Evolutionary conservation across 139 green algal species (phyloP).

Genomic region (Auxenochlorella pyrenoidosa): DNA sequence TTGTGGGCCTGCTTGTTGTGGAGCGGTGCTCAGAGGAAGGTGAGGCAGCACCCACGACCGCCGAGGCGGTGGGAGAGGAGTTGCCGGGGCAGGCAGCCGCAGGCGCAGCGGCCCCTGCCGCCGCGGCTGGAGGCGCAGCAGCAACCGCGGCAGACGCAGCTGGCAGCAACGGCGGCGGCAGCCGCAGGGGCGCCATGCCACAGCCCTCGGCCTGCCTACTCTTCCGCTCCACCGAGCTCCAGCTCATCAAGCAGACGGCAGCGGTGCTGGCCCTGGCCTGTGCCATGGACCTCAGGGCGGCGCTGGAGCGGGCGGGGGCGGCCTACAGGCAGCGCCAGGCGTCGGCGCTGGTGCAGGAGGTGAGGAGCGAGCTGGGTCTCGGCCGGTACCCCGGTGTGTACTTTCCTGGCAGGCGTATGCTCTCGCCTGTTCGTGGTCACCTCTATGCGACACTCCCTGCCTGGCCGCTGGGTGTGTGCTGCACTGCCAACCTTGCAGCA

Average conservation of each 20-base stretch:
- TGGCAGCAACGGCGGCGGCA: not conserved
- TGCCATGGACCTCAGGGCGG: slow-evolving; percentile 66
- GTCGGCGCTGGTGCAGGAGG: slow-evolving; percentile 57
- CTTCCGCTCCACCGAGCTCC: slow-evolving; percentile 44
- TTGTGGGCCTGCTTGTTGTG: slow-evolving; percentile 72
- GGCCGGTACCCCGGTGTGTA: no score
- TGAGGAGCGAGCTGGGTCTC: no score
- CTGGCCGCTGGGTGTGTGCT: no score
- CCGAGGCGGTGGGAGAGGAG: not conserved
- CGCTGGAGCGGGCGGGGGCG: slow-evolving; percentile 50
- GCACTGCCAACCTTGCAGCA: no score
- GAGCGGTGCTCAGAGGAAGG: slow-evolving; percentile 41
- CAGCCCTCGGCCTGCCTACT: slow-evolving; percentile 24
- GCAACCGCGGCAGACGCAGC: not conserved
- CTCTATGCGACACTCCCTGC: no score
- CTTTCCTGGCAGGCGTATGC: no score
- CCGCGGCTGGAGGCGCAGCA: not conserved
- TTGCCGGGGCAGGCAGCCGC: not conserved
- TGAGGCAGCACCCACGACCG: not conserved
- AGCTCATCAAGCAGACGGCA: slow-evolving; percentile 56
- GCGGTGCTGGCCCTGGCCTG: slow-evolving; percentile 62
- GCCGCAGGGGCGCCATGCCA: not conserved
- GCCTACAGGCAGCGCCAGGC: slow-evolving; percentile 44
- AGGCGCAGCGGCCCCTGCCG: not conserved
- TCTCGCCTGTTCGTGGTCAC: no score